Evolutionary conservation across 2,329 filamentous ascomycete species (phyloP), one percentile per base, ranked within the genome.

Genomic region (Beauveria bassiana): DNA sequence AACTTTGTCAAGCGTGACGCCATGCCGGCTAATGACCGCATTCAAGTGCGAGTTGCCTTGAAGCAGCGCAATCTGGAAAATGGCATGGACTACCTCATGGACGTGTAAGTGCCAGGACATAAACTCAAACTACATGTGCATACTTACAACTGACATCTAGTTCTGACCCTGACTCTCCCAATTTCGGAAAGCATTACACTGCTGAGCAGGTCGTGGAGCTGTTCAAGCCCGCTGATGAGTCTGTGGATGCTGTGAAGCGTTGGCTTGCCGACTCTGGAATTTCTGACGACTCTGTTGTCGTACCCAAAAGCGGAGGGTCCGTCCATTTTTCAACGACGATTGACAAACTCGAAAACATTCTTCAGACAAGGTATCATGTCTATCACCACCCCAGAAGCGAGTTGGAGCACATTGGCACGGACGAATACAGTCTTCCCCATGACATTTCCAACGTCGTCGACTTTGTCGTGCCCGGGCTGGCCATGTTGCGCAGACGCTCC

Each of bases 251-350:
- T 2, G 80, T 85, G 18, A 76, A 77, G 66, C 67, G 74, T 9
- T 86, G 83, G 83, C 75, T 86, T 10, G 69, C 73, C 20, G 68
- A 69, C 9, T 75, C 78, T 43, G 84, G 83, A 7, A 81, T 86
- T 60, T 66, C 74, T 31, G 66, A 69, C 3, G 71, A 74, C 3
- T 75, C 80, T 5, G 73, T 86, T 52, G 72, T 72, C 45, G 76
- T 81, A 50, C 81, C 82, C 0, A 73, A 74, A 38, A 78, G 78
- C n/a, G 75, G 78, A 50, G 78, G 78, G 59, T 85, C 82, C 55
- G 43, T 66, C 6, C 46, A 62, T 9, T 66, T 66, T 38, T 52
- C 64, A 10, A 49, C 63, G 9, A 63, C 62, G 12, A 55, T 61
- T n/a, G 50, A 55, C 24, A 42, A 63, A 38, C 76, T 78, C 7